Conservation (phyloP, 2,329 filamentous ascomycete species). For the Trichophyton benhamiae region DNA sequence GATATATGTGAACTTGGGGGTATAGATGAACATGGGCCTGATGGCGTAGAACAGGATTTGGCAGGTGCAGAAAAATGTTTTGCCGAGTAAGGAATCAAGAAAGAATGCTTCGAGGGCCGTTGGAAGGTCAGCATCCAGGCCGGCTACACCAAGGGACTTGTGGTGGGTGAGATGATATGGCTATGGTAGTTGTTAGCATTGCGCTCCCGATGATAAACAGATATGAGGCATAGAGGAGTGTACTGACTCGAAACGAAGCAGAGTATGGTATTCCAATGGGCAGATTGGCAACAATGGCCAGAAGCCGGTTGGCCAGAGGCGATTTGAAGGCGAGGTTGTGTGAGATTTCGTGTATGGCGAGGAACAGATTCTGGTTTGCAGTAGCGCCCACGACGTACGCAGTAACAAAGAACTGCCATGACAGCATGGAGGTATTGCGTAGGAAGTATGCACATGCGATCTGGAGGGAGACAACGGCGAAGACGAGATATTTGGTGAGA, state of each 20-base stretch:
- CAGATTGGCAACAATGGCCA: conserved; percentile 88
- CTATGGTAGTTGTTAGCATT: conserved; percentile 27
- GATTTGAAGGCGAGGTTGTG: conserved; percentile 92
- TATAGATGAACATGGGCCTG: conserved; percentile 88
- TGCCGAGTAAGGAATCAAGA: conserved; percentile 83
- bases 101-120: conserved; percentile 84
- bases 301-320: conserved; percentile 63
- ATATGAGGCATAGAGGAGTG: background rate
- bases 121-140: conserved; percentile 89
- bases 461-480: conserved; percentile 72
- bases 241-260: conserved; percentile 72
- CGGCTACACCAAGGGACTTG: conserved; percentile 94
- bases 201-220: background rate
- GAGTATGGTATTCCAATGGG: conserved; percentile 94
- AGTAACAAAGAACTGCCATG: conserved; percentile 70
- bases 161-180: conserved; percentile 98
- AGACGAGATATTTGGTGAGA: conserved; percentile 84
- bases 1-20: conserved; percentile 71
- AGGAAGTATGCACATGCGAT: conserved; percentile 65
- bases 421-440: conserved; percentile 64
- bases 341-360: conserved; percentile 97
- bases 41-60: conserved; percentile 98
- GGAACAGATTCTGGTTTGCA: conserved; percentile 94
- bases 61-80: conserved; percentile 98
- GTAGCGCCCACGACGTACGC: conserved; percentile 90